Percentiles rank a stretch among this genome's conserved stretches.
phyloP scores from a whole-genome alignment of 176 grass and related monocot species.

The Aegilops longissima region DNA sequence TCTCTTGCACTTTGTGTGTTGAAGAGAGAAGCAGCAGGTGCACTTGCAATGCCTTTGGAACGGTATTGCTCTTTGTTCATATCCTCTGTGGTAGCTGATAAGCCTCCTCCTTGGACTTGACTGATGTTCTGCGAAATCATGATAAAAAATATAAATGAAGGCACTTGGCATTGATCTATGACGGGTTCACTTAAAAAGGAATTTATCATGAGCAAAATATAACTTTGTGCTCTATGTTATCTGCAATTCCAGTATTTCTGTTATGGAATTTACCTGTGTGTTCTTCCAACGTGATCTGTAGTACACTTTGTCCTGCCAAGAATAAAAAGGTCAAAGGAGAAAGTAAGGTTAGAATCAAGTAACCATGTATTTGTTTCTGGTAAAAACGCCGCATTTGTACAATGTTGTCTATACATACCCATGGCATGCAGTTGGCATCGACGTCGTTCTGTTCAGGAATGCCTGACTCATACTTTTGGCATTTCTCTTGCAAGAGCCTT shows the following conservation, averaged over 20 bases:
- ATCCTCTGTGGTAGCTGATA: constrained; percentile 45
- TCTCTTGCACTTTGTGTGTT: constrained; percentile 25
- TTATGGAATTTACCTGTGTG: constrained; percentile 51
- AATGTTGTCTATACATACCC: constrained; percentile 46
- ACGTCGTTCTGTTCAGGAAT: constrained; percentile 57
- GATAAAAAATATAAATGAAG: constrained; percentile 21
- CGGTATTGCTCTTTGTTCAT: constrained; percentile 40
- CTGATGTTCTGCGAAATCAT: constrained; percentile 26
- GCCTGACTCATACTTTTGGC: constrained; percentile 59
- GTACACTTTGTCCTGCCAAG: constrained; percentile 71
- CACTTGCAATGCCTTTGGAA: constrained; percentile 28
- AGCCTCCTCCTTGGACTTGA: constrained; percentile 43
- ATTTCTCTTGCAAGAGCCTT: constrained; percentile 85
- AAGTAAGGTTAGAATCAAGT: constrained; percentile 1
- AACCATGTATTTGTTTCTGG: neutral
- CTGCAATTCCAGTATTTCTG: neutral
- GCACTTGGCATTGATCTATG: neutral
- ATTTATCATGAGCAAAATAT: neutral
- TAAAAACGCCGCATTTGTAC: neutral
- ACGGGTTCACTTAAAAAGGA: neutral
- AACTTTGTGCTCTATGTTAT: neutral
- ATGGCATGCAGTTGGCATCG: constrained; percentile 70
- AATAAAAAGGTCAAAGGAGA: neutral
- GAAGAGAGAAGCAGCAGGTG: constrained; percentile 26
- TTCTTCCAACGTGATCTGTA: constrained; percentile 95